phyloP scores from a whole-genome alignment of 495 filamentous ascomycete species.

The Xylaria flabelliformis region DNA sequence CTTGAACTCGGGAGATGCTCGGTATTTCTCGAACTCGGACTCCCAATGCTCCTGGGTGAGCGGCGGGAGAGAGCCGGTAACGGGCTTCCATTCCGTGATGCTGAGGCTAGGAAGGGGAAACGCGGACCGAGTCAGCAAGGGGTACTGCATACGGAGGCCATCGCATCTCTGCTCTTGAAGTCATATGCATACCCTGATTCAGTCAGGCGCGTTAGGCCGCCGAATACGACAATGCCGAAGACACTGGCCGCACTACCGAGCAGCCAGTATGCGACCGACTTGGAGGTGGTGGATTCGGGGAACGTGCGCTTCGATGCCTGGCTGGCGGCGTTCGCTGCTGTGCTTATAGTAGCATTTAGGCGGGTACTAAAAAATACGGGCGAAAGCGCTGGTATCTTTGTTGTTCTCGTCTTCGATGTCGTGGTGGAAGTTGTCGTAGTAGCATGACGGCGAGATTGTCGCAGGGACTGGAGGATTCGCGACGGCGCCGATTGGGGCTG shows the following conservation, averaged over 20 bases:
- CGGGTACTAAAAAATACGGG: constrained; percentile 49
- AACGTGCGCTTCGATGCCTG: constrained; percentile 51
- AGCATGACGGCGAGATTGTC: constrained; percentile 22
- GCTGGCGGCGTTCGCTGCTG: constrained; percentile 30
- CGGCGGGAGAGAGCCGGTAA: constrained; percentile 92
- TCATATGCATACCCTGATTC: constrained; percentile 79
- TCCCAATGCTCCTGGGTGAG: constrained; percentile 80
- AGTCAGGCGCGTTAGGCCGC: constrained; percentile 89
- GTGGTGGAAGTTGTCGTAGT: constrained; percentile 9
- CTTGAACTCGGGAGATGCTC: constrained; percentile 87
- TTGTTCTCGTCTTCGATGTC: background rate
- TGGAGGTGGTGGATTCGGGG: constrained; percentile 69
- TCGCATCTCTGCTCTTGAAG: background rate
- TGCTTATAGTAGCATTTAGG: constrained; percentile 7
- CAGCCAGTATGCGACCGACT: constrained; percentile 87
- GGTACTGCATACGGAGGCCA: background rate
- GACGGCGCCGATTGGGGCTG: constrained; percentile 42
- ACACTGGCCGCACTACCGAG: constrained; percentile 88
- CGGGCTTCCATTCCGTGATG: constrained; percentile 99
- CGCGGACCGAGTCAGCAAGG: constrained; percentile 30
- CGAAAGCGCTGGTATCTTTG: constrained; percentile 13
- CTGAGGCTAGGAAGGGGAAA: constrained; percentile 69
- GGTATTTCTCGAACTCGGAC: constrained; percentile 89
- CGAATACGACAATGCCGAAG: constrained; percentile 96
- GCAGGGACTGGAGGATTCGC: constrained; percentile 36